phyloP scores from a whole-genome alignment of 805 yeast genomes.

The Saccharomycopsis fibuligera region DNA sequence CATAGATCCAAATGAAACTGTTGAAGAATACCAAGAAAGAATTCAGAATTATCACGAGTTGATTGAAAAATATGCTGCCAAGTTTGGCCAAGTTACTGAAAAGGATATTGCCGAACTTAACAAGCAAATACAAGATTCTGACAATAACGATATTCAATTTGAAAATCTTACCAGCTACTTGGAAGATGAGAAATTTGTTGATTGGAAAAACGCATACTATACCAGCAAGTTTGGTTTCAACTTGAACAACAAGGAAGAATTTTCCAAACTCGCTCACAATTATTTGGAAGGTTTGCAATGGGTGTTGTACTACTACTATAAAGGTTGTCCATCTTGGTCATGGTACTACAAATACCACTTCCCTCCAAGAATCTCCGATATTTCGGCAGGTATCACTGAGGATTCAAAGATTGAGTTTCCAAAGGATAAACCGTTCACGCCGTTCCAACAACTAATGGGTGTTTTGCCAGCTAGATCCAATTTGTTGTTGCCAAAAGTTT shows the following conservation, averaged over 20 bases:
- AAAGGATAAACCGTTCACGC: conserved; percentile 73
- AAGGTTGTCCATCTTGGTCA: conserved; percentile 91
- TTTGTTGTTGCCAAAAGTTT: conserved; percentile 66
- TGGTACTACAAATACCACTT: conserved; percentile 91
- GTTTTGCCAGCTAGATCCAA: conserved; percentile 92
- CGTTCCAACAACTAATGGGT: conserved; percentile 95
- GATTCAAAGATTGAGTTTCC: conserved; percentile 57
- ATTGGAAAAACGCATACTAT: conserved; percentile 86
- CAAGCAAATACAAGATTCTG: conserved; percentile 35
- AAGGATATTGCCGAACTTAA: conserved; percentile 33
- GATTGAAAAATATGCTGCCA: conserved; percentile 59
- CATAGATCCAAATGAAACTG: conserved; percentile 57
- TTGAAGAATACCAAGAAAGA: conserved; percentile 56
- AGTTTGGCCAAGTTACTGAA: conserved; percentile 48
- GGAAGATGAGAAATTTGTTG: conserved; percentile 65
- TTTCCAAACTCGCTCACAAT: conserved; percentile 63
- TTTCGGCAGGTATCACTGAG: conserved; percentile 54
- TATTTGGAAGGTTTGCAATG: conserved; percentile 95
- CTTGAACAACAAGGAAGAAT: conserved; percentile 49
- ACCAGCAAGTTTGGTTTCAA: conserved; percentile 70
- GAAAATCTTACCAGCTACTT: conserved; percentile 42
- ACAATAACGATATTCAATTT: conserved; percentile 2
- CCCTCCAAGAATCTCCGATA: conserved; percentile 90
- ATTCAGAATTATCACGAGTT: conserved; percentile 43
- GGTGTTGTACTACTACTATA: conserved; percentile 88